These are phyloP conservation scores for Alternaria arbusti DNA, from an alignment of 2,329 filamentous ascomycete genomes.

Conservation along the genomic window DNA sequence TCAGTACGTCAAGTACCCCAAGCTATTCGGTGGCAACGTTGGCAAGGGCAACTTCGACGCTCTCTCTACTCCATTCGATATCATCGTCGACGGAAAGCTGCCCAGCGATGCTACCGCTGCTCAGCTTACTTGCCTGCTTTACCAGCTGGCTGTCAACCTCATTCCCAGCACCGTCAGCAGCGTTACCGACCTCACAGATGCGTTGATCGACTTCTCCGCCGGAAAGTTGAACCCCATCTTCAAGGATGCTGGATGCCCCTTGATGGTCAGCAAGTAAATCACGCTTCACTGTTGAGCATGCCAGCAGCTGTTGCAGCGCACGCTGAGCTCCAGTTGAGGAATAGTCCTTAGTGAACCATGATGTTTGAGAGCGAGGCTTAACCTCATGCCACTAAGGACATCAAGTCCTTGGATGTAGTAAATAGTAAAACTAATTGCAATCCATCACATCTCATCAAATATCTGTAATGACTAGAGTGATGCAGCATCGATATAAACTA, in stretches of 20 bases:
- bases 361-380: neutral
- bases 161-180: conserved; percentile 41
- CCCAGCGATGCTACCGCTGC: conserved; percentile 26
- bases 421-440: neutral
- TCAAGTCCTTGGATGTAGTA: neutral
- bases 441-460: neutral
- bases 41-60: conserved; percentile 48
- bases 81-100: conserved; percentile 50
- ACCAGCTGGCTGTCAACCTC: conserved; percentile 49
- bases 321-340: neutral
- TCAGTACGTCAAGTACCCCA: conserved; percentile 52
- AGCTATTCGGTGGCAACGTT: conserved; percentile 53
- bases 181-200: conserved; percentile 16
- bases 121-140: conserved; percentile 51
- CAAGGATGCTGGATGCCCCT: conserved; percentile 51
- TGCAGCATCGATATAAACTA: neutral
- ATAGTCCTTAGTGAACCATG: neutral
- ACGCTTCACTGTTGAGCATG: neutral
- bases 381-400: neutral
- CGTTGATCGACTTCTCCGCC: conserved; percentile 19
- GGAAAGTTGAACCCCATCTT: conserved; percentile 33
- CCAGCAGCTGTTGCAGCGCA: neutral
- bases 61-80: conserved; percentile 43
- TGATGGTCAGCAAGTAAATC: neutral
- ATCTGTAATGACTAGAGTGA: no score